Base-by-base conservation (phyloP, 192 early-diverging fungal genomes). In the Geranomyces variabilis region DNA sequence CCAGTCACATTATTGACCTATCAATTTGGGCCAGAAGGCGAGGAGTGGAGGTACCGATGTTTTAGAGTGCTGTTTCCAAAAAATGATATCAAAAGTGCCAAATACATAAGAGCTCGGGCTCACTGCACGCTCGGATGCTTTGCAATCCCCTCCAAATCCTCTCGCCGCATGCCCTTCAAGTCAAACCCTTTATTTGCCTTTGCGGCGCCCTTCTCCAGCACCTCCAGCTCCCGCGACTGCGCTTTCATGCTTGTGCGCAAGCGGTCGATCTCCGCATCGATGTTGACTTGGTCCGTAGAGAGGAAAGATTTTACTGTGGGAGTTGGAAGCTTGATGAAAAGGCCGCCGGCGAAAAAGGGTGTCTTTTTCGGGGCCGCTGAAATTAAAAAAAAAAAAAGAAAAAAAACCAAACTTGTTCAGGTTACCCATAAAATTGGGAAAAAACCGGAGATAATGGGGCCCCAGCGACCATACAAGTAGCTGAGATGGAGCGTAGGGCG, bases 271-370 rank as follows among this genome's bases (percentile, higher is more conserved):
- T 81, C 79, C 17, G 2, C 59, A 59, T 77, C 73, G 14, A 81
- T 70, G 22, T 67, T 43, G 13, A 14, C 14, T 68, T 81, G 76
- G 30, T 81, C 79, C 41, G 49, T 31, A 34, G 49, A n/a, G 34
- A 81, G 65, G 12, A 74, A 19, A 1, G 19, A 26, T 45, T 66
- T 43, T 29, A 69, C 79, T n/a, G 59, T 29, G 13, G 77, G 63
- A 24, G 31, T 59, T 10, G 63, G 74, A 24, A 81, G 56, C 36
- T 75, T 74, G 61, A 78, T 65, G 28, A 76, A 63, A 1, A 81
- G 51, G 41, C 70, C 73, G 13, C 77, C 76, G 14, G 71, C 60
- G 33, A 76, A 76, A 63, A 81, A 78, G 66, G 66, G 71, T 15
- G 29, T 62, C 33, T 62, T 62, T 62, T 62, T 62, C 46, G 46